Base-by-base conservation (phyloP, 495 filamentous ascomycete genomes). In the Aspergillus biplanus region DNA sequence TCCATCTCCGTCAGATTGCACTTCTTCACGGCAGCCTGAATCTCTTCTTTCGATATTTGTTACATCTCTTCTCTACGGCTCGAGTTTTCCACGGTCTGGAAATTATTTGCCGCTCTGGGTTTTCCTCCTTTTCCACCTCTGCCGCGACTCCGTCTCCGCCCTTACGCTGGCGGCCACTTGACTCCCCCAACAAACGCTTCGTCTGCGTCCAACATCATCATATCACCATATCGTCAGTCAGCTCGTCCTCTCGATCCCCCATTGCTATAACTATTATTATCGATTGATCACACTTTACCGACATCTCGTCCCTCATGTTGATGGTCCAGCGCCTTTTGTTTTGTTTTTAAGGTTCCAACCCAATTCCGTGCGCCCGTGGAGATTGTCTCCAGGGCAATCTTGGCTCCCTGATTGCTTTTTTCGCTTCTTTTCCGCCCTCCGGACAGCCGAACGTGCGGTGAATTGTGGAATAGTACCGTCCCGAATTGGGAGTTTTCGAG, bases 91-190 rank as follows among this genome's bases (percentile, higher is more conserved):
- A 39, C 44, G 33, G 39, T 31, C 53, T 33, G 47, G 34, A 18
- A 54, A 57, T 54, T 46, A 27, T 52, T 55, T 21, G 52, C 58
- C 64, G 58, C 55, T 54, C 52, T 61, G 39, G 53, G 46, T 59
- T 68, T 65, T 61, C 56, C 63, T 58, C 62, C 61, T 63, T 62
- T 64, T 61, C 62, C 66, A 33, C 52, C 53, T 44, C 32, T 61
- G 35, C 59, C 63, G 59, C 63, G 48, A 42, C 66, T 63, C 52
- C 59, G 52, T 56, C 60, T 63, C 59, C 63, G 61, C 65, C 16
- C 56, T 65, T 53, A 58, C 49, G 34, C 65, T 27, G 2, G 2
- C 52, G 31, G 53, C 63, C 55, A 52, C 57, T 11, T 49, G 35
- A 63, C 16, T 65, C 56, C 58, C 63, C 63, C 42, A 56, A 64